Evolutionary conservation across 495 filamentous ascomycete species (phyloP).

Genomic region (Pyrenopolyporus hunteri): DNA sequence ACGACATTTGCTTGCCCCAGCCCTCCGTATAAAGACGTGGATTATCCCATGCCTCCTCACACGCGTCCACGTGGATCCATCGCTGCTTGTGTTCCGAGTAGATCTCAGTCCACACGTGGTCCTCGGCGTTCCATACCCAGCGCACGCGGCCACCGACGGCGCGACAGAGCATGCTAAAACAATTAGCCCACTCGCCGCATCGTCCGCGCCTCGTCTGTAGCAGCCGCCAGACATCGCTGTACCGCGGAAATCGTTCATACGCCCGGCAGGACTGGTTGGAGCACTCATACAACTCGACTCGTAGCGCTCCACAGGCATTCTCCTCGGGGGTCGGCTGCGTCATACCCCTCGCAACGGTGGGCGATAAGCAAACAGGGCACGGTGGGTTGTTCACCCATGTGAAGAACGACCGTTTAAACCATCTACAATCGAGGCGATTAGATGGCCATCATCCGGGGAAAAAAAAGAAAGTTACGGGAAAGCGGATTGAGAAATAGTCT

Average conservation of each 20-base stretch:
- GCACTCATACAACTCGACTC: constrained; percentile 90
- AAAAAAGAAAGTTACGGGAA: not conserved
- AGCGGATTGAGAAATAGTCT: constrained; percentile 25
- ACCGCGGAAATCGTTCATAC: constrained; percentile 90
- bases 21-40: constrained; percentile 91
- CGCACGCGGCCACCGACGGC: constrained; percentile 88
- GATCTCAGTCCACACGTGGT: constrained; percentile 97
- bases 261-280: constrained; percentile 69
- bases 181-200: constrained; percentile 96
- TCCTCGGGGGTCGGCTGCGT: constrained; percentile 87
- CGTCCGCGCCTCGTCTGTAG: constrained; percentile 84
- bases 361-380: constrained; percentile 78
- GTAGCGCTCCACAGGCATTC: constrained; percentile 79
- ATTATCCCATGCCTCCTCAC: constrained; percentile 95
- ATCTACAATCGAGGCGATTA: constrained; percentile 60
- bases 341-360: constrained; percentile 82
- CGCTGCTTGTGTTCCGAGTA: constrained; percentile 92
- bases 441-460: constrained; percentile 15
- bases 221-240: constrained; percentile 94
- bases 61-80: constrained; percentile 97
- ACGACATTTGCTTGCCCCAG: constrained; percentile 93
- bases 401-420: constrained; percentile 96
- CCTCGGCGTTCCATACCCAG: constrained; percentile 99
- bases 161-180: constrained; percentile 97
- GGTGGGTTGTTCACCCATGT: constrained; percentile 94